Conservation (phyloP, 768 basidiomycete species). For the Crucibulum laeve region DNA sequence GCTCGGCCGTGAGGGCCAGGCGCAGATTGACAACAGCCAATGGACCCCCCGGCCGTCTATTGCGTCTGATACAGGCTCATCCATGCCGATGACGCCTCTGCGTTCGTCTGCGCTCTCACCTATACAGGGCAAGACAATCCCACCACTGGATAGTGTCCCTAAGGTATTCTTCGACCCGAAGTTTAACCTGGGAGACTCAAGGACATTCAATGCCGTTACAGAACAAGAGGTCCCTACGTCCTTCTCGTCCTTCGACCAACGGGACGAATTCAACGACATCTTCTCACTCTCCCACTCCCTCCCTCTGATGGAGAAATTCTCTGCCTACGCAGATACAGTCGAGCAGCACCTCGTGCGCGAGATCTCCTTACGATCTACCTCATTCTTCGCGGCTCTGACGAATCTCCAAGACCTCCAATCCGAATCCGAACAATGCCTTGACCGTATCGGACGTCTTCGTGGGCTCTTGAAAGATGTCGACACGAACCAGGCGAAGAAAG, state of each 20-base stretch:
- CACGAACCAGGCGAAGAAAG: slow-evolving; percentile 70
- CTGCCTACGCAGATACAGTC: slow-evolving; percentile 87
- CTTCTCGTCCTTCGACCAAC: slow-evolving; percentile 20
- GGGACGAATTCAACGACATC: slow-evolving; percentile 44
- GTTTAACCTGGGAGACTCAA: slow-evolving; percentile 82
- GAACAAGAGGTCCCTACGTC: slow-evolving; percentile 37
- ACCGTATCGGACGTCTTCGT: slow-evolving; percentile 71
- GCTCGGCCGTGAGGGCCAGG: slow-evolving; percentile 31
- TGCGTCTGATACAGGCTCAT: slow-evolving; percentile 11
- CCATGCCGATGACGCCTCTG: slow-evolving; percentile 9
- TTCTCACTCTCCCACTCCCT: slow-evolving; percentile 61
- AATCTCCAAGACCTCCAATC: slow-evolving; percentile 92
- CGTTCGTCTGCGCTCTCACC: slow-evolving; percentile 20
- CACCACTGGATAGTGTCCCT: slow-evolving; percentile 75
- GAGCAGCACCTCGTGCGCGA: slow-evolving; percentile 94
- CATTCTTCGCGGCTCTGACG: slow-evolving; percentile 94
- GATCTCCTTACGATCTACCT: slow-evolving; percentile 84
- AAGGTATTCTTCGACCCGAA: slow-evolving; percentile 70
- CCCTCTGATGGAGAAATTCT: slow-evolving; percentile 83
- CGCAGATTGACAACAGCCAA: slow-evolving; percentile 30
- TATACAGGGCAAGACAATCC: slow-evolving; percentile 42
- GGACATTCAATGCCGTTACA: slow-evolving; percentile 73
- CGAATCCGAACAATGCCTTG: slow-evolving; percentile 80
- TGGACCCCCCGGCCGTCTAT: slow-evolving; percentile 17
- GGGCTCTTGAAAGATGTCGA: slow-evolving; percentile 72